Percentiles rank a stretch among this genome's conserved stretches.
These are phyloP conservation scores for Magnusiomyces sp. DNA, from an alignment of 1,139 yeast species.

Conservation along the genomic window DNA sequence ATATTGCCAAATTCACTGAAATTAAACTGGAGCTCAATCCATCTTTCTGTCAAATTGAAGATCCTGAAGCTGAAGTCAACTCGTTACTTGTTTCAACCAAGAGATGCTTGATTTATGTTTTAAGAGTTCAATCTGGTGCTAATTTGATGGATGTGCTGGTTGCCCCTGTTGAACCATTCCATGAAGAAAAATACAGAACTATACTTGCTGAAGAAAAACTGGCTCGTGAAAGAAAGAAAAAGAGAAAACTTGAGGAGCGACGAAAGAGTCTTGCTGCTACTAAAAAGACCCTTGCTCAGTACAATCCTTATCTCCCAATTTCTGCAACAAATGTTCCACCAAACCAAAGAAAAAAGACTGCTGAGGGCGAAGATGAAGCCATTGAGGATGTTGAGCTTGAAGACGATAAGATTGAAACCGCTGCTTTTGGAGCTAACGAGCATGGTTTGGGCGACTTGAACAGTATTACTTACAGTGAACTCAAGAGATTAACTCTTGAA, in stretches of 20 bases:
- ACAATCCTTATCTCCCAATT: slow-evolving; percentile 3
- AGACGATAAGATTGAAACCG: slow-evolving; percentile 2
- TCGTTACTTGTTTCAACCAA: slow-evolving; percentile 71
- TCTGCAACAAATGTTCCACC: background rate
- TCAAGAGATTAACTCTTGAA: slow-evolving; percentile 71
- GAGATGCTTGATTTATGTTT: slow-evolving; percentile 67
- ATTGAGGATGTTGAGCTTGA: background rate
- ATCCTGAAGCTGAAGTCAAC: slow-evolving; percentile 34
- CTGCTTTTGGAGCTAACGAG: slow-evolving; percentile 18
- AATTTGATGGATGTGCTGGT: slow-evolving; percentile 66
- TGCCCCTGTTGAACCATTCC: slow-evolving; percentile 58
- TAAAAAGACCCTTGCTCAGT: slow-evolving; percentile 8
- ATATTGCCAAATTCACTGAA: slow-evolving; percentile 34
- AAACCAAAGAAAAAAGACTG: slow-evolving; percentile 12
- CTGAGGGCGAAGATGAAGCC: background rate
- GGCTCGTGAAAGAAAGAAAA: slow-evolving; percentile 12
- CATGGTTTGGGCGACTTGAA: slow-evolving; percentile 45
- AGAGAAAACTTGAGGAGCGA: background rate
- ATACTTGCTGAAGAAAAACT: slow-evolving; percentile 44
- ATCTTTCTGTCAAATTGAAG: slow-evolving; percentile 32
- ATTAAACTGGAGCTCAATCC: slow-evolving; percentile 38
- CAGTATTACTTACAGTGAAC: slow-evolving; percentile 55
- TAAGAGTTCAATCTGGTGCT: slow-evolving; percentile 69
- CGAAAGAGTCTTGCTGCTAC: slow-evolving; percentile 2
- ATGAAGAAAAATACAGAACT: slow-evolving; percentile 54